Evolutionary conservation across 1,139 yeast genomes (phyloP).

Genomic region (Chernovozyma sophiae-reginae): DNA sequence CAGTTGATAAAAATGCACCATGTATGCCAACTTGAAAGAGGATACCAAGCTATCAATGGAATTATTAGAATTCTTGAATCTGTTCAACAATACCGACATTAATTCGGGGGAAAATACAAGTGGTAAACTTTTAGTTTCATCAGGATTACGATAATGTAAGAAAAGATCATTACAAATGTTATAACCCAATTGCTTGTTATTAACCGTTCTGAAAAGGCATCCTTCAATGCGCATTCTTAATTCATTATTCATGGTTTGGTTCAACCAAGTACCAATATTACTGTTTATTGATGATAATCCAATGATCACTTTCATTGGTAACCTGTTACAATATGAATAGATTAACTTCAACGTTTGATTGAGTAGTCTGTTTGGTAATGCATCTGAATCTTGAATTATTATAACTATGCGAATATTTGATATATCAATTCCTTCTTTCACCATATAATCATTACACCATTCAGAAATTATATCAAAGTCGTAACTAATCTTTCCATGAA

Average conservation of each 20-base stretch:
- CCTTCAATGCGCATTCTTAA: slow-evolving; percentile 31
- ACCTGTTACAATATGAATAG: slow-evolving; percentile 29
- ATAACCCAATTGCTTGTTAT: slow-evolving; percentile 37
- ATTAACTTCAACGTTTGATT: slow-evolving; percentile 47
- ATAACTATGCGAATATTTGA: slow-evolving; percentile 31
- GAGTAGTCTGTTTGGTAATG: slow-evolving; percentile 49
- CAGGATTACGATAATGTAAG: slow-evolving; percentile 23
- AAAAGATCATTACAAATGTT: slow-evolving; percentile 34
- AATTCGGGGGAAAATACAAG: slow-evolving; percentile 16
- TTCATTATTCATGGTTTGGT: slow-evolving; percentile 28
- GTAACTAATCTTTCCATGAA: slow-evolving; percentile 39
- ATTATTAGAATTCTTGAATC: slow-evolving; percentile 41
- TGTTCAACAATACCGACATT: slow-evolving; percentile 30
- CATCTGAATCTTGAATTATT: slow-evolving; percentile 63
- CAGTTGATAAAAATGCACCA: slow-evolving; percentile 69
- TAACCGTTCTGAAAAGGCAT: slow-evolving; percentile 41
- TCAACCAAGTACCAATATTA: slow-evolving; percentile 35
- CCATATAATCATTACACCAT: slow-evolving; percentile 31
- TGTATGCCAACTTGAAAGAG: slow-evolving; percentile 56
- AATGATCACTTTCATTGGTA: slow-evolving; percentile 46
- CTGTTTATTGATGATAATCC: slow-evolving; percentile 50
- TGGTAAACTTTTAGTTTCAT: slow-evolving; percentile 4
- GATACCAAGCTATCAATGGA: slow-evolving; percentile 51
- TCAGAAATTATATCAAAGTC: slow-evolving; percentile 51
- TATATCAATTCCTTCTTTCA: slow-evolving; percentile 10